Conservation (phyloP, 768 basidiomycete genomes). For the Trametes elegans region DNA sequence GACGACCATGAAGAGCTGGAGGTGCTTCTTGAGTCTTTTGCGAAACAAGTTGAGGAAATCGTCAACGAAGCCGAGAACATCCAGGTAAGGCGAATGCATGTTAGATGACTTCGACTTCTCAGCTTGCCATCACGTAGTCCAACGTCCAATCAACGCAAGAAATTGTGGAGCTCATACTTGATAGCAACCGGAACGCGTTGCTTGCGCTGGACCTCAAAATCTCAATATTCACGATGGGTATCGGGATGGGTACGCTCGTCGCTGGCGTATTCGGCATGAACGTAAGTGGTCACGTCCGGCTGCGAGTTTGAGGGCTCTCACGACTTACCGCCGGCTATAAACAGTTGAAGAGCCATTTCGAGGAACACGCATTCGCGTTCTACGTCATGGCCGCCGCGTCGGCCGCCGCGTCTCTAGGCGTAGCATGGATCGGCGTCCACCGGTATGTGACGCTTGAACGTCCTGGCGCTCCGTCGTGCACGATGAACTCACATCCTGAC, state of each 20-base stretch:
- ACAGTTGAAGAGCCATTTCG: slow-evolving; percentile 28
- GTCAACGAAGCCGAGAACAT: slow-evolving; percentile 90
- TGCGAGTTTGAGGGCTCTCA: slow-evolving; percentile 4
- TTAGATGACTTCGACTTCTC: background rate
- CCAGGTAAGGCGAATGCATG: slow-evolving; percentile 46
- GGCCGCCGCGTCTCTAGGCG: slow-evolving; percentile 17
- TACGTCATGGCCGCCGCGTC: slow-evolving; percentile 24
- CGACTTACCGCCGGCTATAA: slow-evolving; percentile 32
- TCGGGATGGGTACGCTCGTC: slow-evolving; percentile 85
- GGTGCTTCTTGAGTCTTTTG: slow-evolving; percentile 88
- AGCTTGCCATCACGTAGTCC: slow-evolving; percentile 43
- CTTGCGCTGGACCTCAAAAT: slow-evolving; percentile 91
- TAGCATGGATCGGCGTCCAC: slow-evolving; percentile 24
- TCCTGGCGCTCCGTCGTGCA: no score
- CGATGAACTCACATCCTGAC: background rate
- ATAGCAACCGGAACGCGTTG: slow-evolving; percentile 91
- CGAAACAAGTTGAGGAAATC: slow-evolving; percentile 96
- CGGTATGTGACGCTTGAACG: slow-evolving; percentile 21
- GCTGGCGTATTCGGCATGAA: slow-evolving; percentile 98
- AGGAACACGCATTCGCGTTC: slow-evolving; percentile 29
- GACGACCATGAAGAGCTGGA: slow-evolving; percentile 94
- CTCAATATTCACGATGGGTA: slow-evolving; percentile 92
- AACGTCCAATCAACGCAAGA: slow-evolving; percentile 98
- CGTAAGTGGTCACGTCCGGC: slow-evolving; percentile 45
- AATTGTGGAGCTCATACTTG: slow-evolving; percentile 94